Conservation (phyloP, 2,329 filamentous ascomycete species). For the Paradendryphiella salina region DNA sequence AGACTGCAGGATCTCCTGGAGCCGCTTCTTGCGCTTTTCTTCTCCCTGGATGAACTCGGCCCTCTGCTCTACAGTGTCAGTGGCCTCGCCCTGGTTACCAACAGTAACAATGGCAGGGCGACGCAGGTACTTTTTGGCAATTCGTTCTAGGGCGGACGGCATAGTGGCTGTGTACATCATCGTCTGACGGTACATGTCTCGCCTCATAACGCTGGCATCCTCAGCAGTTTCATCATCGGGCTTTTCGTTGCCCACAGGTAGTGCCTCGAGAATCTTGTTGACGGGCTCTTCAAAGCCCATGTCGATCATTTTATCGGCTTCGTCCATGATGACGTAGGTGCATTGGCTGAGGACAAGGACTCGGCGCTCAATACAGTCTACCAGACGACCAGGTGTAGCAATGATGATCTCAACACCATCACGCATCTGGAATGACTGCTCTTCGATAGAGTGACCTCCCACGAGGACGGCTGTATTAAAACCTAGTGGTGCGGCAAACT, state of each 20-base stretch:
- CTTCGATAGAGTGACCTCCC: conserved; percentile 93
- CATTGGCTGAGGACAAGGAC: conserved; percentile 93
- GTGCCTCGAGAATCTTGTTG: conserved; percentile 93
- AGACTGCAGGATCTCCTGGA: conserved; percentile 84
- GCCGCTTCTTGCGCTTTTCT: conserved; percentile 93
- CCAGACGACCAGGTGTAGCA: conserved; percentile 93
- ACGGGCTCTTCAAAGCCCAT: conserved; percentile 96
- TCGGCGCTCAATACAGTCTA: conserved; percentile 93
- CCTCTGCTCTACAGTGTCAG: conserved; percentile 96
- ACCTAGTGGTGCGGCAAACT: conserved; percentile 86
- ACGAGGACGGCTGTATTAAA: conserved; percentile 97
- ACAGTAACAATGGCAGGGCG: conserved; percentile 93
- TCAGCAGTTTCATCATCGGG: conserved; percentile 93
- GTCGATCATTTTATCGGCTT: conserved; percentile 99
- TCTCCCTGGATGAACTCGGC: conserved; percentile 90
- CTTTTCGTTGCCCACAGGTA: conserved; percentile 92
- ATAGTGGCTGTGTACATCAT: conserved; percentile 99
- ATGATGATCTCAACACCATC: conserved; percentile 98
- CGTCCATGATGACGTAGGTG: conserved; percentile 99
- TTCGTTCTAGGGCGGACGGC: conserved; percentile 88
- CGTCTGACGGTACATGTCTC: conserved; percentile 86
- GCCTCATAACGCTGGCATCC: conserved; percentile 80
- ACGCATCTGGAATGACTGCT: conserved; percentile 85
- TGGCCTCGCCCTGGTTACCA: conserved; percentile 90
- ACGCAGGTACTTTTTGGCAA: conserved; percentile 94